phyloP scores from a whole-genome alignment of 805 yeast genomes.

The Naumovozyma castellii region DNA sequence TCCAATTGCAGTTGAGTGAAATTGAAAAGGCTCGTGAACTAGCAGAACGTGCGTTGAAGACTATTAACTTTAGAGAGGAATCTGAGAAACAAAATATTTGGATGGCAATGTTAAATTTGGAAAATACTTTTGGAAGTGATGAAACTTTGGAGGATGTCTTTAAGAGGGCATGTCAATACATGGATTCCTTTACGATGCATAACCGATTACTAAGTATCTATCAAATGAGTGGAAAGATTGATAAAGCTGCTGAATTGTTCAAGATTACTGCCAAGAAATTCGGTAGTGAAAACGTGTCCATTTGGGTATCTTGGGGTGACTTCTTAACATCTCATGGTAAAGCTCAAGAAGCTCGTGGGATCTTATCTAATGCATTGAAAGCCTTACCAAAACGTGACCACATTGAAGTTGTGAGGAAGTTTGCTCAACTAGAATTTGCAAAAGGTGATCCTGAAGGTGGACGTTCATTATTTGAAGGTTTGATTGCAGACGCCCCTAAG shows the following conservation, averaged over 20 bases:
- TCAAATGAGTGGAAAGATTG: constrained; percentile 59
- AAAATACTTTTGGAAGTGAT: constrained; percentile 81
- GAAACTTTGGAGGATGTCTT: constrained; percentile 74
- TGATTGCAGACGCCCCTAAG: constrained; percentile 81
- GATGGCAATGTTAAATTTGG: constrained; percentile 92
- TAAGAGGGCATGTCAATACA: constrained; percentile 77
- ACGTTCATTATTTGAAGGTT: constrained; percentile 87
- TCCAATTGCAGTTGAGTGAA: constrained; percentile 90
- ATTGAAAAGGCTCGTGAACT: constrained; percentile 89
- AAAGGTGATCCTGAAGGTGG: constrained; percentile 93
- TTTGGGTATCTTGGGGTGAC: constrained; percentile 79
- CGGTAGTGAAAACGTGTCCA: constrained; percentile 53
- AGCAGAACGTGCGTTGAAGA: constrained; percentile 84
- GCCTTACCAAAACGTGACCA: constrained; percentile 63
- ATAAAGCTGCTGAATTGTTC: constrained; percentile 62
- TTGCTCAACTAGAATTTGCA: constrained; percentile 77
- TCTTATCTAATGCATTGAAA: constrained; percentile 67
- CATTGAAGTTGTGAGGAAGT: constrained; percentile 73
- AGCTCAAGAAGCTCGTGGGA: constrained; percentile 53
- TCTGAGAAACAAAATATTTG: constrained; percentile 88
- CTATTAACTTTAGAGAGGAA: constrained; percentile 85
- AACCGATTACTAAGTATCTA: constrained; percentile 70
- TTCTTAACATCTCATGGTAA: constrained; percentile 53
- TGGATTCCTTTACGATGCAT: constrained; percentile 81
- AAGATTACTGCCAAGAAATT: constrained; percentile 67